Base-by-base conservation (phyloP, 345 rosid genomes). In the Passiflora organensis region DNA sequence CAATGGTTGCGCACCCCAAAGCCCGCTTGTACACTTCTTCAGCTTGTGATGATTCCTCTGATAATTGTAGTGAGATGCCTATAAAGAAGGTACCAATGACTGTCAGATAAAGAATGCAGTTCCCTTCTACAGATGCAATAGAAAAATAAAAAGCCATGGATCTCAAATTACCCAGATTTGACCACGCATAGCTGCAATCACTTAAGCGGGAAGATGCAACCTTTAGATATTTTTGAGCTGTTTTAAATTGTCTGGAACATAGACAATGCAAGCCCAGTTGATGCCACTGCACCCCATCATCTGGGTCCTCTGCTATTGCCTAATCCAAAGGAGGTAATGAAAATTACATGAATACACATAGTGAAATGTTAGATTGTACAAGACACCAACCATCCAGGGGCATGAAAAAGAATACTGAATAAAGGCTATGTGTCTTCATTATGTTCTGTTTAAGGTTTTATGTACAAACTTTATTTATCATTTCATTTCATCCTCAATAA, bases 221-320 rank as follows among this genome's bases (percentile, higher is more conserved):
- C 67, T 93, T 93, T 59, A 93, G 84, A 77, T 93, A 86, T 71
- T 84, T 89, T 58, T 89, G 89, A 22, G 99, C 87, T 53, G 70
- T 65, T 75, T 77, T 78, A 78, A 84, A 93, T 46, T 84, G 82
- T 66, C 66, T 80, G 24, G 89, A 75, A 67, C 87, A 80, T 39
- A 93, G 94, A 73, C 73, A 66, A 60, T 89, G 97, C 60, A 93
- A 84, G 66, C 99, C 99, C 34, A 93, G 89, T 72, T 93, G 99
- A 78, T 89, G 81, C 99, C 96, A 91, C 50, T 77, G 87, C 24
- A 80, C 76, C 13, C 81, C 91, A 61, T 89, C 89, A 65, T 89
- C 89, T 32, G 96, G 96, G 55, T 91, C 96, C 78, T 91, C 99
- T 11, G 73, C 79, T 47, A 80, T 59, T 59, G 90, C 83, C 89